Percentiles rank a stretch among this genome's conserved stretches.
phyloP scores from a whole-genome alignment of 257 asterid species.

The Solanum okadae region DNA sequence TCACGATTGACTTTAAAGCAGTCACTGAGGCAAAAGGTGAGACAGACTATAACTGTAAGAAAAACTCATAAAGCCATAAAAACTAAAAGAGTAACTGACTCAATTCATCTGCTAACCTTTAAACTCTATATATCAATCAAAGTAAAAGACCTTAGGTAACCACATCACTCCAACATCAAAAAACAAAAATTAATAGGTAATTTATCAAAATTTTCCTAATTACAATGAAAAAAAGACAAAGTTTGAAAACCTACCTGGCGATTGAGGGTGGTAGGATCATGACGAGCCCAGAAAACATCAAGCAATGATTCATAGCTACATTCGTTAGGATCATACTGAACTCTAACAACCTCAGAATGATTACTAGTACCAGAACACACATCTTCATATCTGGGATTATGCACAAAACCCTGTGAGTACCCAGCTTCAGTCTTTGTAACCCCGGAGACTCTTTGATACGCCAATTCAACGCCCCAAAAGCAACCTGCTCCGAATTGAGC shows the following conservation, averaged over 20 bases:
- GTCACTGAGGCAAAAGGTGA: background rate
- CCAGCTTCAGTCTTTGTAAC: conserved; percentile 83
- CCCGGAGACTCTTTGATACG: conserved; percentile 75
- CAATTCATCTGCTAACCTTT: background rate
- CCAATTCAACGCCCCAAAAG: conserved; percentile 96
- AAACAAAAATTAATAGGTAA: background rate
- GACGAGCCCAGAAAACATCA: conserved; percentile 80
- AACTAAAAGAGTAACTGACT: background rate
- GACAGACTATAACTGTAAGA: background rate
- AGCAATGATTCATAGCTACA: conserved; percentile 65
- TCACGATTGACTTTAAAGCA: background rate
- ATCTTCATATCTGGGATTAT: conserved; percentile 24
- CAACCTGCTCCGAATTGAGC: conserved; percentile 98
- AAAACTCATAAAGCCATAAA: background rate
- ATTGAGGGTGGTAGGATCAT: conserved; percentile 91
- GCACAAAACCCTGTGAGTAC: conserved; percentile 53
- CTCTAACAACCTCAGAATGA: conserved; percentile 3
- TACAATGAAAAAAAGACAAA: too few relatives aligned
- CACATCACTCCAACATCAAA: background rate
- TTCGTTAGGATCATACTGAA: conserved; percentile 78
- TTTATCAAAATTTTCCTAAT: background rate
- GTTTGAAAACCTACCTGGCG: conserved; percentile 52
- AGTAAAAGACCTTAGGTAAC: background rate
- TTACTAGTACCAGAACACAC: background rate
- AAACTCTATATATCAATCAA: background rate